Evolutionary conservation across 306 rosid genomes (phyloP), one percentile per base, ranked within the genome.

Genomic region (Crotalaria pallida): DNA sequence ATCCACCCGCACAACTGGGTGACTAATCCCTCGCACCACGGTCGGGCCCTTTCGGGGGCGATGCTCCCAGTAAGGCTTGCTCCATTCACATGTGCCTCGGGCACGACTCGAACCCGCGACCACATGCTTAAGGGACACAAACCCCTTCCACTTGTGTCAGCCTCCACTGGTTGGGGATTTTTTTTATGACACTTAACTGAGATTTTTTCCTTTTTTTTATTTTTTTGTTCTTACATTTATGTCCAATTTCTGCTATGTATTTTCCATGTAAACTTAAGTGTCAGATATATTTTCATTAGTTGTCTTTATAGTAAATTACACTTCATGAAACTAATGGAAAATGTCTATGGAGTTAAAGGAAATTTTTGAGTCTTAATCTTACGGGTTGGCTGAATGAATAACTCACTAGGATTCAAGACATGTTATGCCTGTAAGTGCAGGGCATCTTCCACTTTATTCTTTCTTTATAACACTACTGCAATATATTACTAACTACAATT

Each of bases 381-480:
- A 58, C 80, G 58, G 83, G 67, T 48, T 80, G 75, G 67, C 18
- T 55, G 27, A 69, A 60, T 66, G 49, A 47, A 24, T 58, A 47
- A 58, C 65, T 31, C 74, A 52, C 50, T 72, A 34, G 69, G 72
- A 53, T 72, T 45, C 50, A 43, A 31, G 36, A 71, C 48, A 51
- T 50, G 66, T 13, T 57, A 58, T 75, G 70, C 63, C 59, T 38
- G 21, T 53, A 64, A 48, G 40, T 51, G 58, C 23, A 16, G 76
- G 76, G 41, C 72, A 45, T 79, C 60, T 11, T 31, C 31, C 10
- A 49, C 72, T 67, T 38, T 55, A 53, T 69, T 19, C 40, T 43
- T 22, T 38, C 43, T 65, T 23, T n/a, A 36, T 40, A 40, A 15
- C 27, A 40, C 23, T 8, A 12, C 33, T n/a, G 71, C 21, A 27